Percentiles rank a stretch among this genome's conserved stretches.
phyloP scores from a whole-genome alignment of 495 filamentous ascomycete species.

The Daldinia grandis region DNA sequence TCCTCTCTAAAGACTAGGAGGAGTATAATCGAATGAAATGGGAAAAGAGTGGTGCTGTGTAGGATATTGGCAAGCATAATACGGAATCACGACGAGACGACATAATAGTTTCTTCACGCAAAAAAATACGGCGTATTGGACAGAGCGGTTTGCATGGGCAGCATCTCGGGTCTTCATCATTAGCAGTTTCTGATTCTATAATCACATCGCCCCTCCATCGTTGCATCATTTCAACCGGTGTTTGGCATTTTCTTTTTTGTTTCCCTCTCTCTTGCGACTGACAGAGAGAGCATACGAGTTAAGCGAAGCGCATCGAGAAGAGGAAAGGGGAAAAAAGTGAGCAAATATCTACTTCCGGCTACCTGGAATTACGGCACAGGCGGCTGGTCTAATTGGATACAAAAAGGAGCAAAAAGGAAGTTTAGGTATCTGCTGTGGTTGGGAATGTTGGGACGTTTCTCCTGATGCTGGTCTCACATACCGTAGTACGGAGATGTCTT shows the following conservation, averaged over 20 bases:
- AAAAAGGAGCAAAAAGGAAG: background rate
- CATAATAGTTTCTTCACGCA: background rate
- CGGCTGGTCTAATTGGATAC: background rate
- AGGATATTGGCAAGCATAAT: constrained; percentile 20
- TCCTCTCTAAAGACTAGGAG: constrained; percentile 48
- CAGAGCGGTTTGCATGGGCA: constrained; percentile 24
- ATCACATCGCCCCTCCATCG: background rate
- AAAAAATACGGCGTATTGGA: constrained; percentile 26
- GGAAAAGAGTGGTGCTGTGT: constrained; percentile 9
- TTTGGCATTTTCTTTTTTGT: background rate
- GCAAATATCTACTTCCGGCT: background rate
- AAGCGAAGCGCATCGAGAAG: background rate
- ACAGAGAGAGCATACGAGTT: background rate
- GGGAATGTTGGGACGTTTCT: background rate
- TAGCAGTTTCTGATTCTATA: background rate
- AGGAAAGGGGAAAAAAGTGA: background rate
- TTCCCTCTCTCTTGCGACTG: background rate
- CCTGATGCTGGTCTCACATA: background rate
- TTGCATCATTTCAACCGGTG: background rate
- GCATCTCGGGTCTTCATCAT: constrained; percentile 5
- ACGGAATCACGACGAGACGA: constrained; percentile 26
- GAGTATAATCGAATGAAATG: background rate
- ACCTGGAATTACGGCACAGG: background rate
- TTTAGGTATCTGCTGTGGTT: background rate
- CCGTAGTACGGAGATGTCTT: background rate